Percentiles rank a stretch among this genome's conserved stretches.
phyloP scores from a whole-genome alignment of 2,329 filamentous ascomycete species.

The Helminthosporium solani region DNA sequence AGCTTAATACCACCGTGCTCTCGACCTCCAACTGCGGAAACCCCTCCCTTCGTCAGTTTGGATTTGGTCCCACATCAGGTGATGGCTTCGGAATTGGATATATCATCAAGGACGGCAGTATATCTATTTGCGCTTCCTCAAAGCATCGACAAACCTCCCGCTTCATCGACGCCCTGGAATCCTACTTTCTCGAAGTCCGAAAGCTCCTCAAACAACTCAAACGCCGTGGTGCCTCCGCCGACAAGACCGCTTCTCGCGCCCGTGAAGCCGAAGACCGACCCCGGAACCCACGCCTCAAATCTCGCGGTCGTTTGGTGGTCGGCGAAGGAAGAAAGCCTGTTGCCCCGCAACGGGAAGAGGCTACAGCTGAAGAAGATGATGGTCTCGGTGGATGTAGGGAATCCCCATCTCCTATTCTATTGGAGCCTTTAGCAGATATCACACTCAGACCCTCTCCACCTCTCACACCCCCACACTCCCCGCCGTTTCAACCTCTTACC shows the following conservation, averaged over 20 bases:
- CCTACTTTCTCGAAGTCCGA: conserved; percentile 86
- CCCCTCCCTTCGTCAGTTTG: conserved; percentile 89
- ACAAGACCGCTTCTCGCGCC: conserved; percentile 58
- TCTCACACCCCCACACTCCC: conserved; percentile 39
- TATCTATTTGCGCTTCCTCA: conserved; percentile 87
- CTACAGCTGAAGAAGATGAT: conserved; percentile 77
- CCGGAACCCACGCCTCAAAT: conserved; percentile 60
- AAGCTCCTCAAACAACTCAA: conserved; percentile 75
- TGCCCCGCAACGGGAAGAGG: conserved; percentile 66
- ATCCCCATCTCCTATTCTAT: conserved; percentile 33
- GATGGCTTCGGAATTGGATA: conserved; percentile 98
- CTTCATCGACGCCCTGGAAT: conserved; percentile 85
- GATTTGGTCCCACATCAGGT: conserved; percentile 89
- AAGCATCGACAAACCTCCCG: conserved; percentile 93
- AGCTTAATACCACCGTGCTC: conserved; percentile 88
- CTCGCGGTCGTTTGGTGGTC: conserved; percentile 70
- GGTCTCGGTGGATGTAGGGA: conserved; percentile 82
- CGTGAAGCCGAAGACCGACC: conserved; percentile 61
- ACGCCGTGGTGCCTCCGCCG: conserved; percentile 53
- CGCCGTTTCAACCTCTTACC: conserved; percentile 36
- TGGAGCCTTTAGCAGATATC: conserved; percentile 22
- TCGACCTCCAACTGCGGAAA: conserved; percentile 99
- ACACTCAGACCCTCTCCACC: conserved; percentile 16
- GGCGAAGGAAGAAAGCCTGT: conserved; percentile 54
- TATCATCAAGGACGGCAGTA: conserved; percentile 93